Evolutionary conservation across 495 filamentous ascomycete species (phyloP).

Genomic region (Neurospora tetrasperma): DNA sequence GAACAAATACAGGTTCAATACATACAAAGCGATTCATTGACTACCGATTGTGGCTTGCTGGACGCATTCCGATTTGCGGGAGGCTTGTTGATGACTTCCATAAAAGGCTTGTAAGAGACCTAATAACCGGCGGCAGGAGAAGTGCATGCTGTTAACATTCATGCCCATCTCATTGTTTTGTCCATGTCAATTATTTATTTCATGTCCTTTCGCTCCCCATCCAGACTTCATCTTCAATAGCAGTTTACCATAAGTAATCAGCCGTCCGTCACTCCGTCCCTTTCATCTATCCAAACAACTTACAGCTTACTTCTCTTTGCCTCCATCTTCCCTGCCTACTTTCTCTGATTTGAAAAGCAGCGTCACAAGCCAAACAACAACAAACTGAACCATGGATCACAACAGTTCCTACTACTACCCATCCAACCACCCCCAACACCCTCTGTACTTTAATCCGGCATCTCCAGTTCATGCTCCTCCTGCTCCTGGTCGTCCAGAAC

Average conservation of each 20-base stretch:
- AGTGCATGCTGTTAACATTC: not conserved
- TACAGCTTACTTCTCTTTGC: not conserved
- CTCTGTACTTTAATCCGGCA: not conserved
- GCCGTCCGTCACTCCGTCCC: not conserved
- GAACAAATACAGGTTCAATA: not conserved
- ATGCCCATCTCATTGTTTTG: not conserved
- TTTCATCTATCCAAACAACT: not conserved
- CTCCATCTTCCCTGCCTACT: not conserved
- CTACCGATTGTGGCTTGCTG: not conserved
- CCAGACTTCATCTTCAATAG: not conserved
- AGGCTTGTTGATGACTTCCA: not conserved
- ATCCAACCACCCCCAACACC: not conserved
- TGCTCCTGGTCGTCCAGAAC: too few relatives aligned
- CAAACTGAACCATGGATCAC: not conserved
- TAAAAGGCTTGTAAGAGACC: not conserved
- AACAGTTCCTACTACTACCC: not conserved
- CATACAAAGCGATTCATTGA: not conserved
- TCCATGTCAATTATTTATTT: not conserved
- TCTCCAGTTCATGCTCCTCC: not conserved
- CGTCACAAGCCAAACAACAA: not conserved
- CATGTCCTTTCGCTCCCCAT: not conserved
- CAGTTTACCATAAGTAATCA: not conserved
- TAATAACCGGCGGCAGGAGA: not conserved
- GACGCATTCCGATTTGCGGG: not conserved
- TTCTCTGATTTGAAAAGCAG: not conserved